Evolutionary conservation across 1,284 basidiomycete genomes (phyloP).

Genomic region (Boletellus deceptivus): DNA sequence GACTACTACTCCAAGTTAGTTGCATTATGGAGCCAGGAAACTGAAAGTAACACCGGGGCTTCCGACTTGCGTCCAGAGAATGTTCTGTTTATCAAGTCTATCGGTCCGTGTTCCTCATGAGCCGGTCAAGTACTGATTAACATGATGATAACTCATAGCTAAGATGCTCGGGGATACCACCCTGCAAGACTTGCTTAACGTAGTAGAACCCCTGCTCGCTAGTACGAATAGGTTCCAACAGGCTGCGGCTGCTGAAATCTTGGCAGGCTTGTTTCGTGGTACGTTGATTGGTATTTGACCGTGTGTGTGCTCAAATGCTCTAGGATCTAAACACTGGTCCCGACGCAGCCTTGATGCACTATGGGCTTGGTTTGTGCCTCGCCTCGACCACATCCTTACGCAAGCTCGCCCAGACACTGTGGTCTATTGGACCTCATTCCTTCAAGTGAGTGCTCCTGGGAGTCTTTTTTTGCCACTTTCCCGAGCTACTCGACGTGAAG

Average conservation of each 20-base stretch:
- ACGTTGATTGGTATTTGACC: conserved; percentile 10
- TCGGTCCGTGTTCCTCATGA: conserved; percentile 45
- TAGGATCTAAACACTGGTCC: conserved; percentile 92
- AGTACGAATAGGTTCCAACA: conserved; percentile 89
- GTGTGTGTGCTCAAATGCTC: conserved; percentile 16
- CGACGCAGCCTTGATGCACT: conserved; percentile 55
- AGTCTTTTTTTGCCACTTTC: not conserved
- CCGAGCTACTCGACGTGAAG: conserved; percentile 19
- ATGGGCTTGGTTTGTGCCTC: conserved; percentile 81
- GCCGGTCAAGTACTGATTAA: conserved; percentile 1
- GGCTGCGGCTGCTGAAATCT: conserved; percentile 84
- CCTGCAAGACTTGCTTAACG: conserved; percentile 52
- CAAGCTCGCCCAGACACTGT: conserved; percentile 86
- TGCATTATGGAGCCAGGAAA: conserved; percentile 73
- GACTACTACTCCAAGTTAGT: conserved; percentile 63
- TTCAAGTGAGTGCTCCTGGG: conserved; percentile 43
- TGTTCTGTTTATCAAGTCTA: conserved; percentile 62
- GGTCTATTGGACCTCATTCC: conserved; percentile 67
- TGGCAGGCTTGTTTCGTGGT: conserved; percentile 76
- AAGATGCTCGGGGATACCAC: conserved; percentile 63
- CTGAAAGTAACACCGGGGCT: conserved; percentile 47
- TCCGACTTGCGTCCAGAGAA: conserved; percentile 67
- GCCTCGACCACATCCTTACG: conserved; percentile 68
- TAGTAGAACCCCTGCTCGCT: conserved; percentile 59
- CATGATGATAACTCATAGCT: conserved; percentile 37